Base-by-base conservation (phyloP, 2,329 filamentous ascomycete genomes). In the Chrysosporium queenslandicum region DNA sequence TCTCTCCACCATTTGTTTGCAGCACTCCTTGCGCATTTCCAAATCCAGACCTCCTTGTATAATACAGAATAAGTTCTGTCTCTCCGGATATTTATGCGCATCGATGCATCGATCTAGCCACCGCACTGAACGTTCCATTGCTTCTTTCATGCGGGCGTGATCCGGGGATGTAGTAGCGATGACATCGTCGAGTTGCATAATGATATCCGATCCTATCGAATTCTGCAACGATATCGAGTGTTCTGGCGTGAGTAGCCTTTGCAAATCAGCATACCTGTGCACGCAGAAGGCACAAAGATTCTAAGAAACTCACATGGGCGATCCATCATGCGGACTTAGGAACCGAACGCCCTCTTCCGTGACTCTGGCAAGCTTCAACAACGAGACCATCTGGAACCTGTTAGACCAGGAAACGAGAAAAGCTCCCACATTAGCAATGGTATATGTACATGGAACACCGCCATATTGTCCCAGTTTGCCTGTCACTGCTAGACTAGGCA, bases 111-210 rank as follows among this genome's bases (percentile, higher is more conserved):
- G 82, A 70, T 98, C 94, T 4, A 98, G 78, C 94, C 94, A 98
- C 36, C 94, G 81, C 6, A 98, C 81, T 51, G 88, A 95, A 52
- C 92, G 84, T 64, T 92, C 79, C 90, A 96, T 97, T 46, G 92
- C 92, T 69, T 95, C 88, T 56, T 84, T 81, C 81, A 98, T 97
- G 50, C 94, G 84, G 18, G 75, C 83, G 52, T 80, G 75, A 68
- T 98, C 92, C 0, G 91, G 91, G 0, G 89, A 96, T 0, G 92
- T 98, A 0, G 92, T 97, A 27, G 89, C 91, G 48, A 98, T 85
- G 12, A 98, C 94, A 68, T 98, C 94, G 74, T 98, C 92, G 3
- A 98, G 82, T 71, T 98, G 94, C 94, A 98, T 98, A 59, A 97
- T 96, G 61, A 98, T 97, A 70, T 98, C 92, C 58, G 88, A 94